Conservation (phyloP, 2,329 filamentous ascomycete species). For the Fusarium nisikadoi region DNA sequence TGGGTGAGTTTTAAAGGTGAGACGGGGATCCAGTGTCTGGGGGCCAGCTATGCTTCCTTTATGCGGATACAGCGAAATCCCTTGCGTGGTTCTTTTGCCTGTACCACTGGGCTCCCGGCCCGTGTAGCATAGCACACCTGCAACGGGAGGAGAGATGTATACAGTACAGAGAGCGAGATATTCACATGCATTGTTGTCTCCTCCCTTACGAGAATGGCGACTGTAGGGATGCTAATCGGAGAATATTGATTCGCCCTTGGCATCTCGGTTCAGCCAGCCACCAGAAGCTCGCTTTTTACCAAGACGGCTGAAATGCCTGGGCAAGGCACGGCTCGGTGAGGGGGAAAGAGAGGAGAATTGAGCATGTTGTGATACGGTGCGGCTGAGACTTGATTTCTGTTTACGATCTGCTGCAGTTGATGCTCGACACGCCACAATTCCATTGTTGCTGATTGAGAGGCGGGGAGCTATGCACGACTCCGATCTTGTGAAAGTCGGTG, state of each 20-base stretch:
- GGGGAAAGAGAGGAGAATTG: neutral
- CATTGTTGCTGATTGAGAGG: neutral
- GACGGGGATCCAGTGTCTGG: neutral
- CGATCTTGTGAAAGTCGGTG: neutral
- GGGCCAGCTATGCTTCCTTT: conserved; percentile 21
- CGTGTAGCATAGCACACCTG: conserved; percentile 14
- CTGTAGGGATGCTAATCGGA: conserved; percentile 4
- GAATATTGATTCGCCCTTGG: conserved; percentile 16
- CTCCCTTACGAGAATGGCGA: neutral
- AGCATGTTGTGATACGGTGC: neutral
- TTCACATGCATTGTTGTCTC: neutral
- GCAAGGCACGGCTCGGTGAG: neutral
- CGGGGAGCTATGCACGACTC: conserved; percentile 11
- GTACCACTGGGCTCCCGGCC: neutral
- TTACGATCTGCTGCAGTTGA: conserved; percentile 6
- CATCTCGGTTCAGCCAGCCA: conserved; percentile 28
- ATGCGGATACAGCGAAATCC: conserved; percentile 2
- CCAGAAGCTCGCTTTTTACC: neutral
- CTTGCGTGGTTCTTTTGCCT: neutral
- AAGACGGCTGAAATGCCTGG: neutral
- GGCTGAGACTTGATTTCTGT: neutral
- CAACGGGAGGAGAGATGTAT: neutral
- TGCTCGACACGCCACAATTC: conserved; percentile 20
- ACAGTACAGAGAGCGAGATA: neutral
- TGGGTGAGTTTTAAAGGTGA: neutral